These are phyloP conservation scores for Phaeoacremonium minimum DNA, from an alignment of 2,329 filamentous ascomycete species.

Conservation along the genomic window DNA sequence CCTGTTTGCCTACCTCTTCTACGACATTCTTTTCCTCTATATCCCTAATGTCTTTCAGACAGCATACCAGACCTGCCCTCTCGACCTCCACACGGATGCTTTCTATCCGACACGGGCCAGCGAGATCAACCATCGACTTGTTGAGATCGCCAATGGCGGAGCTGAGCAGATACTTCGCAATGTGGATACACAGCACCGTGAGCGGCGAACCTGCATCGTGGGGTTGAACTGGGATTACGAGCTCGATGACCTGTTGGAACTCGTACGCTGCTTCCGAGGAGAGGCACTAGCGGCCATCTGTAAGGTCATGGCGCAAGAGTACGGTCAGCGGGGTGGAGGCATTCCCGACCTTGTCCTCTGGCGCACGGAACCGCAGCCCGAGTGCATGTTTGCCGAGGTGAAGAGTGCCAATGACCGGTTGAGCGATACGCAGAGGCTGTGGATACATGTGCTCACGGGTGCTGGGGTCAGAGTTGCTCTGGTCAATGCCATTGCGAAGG, in stretches of 20 bases:
- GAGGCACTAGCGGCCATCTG: slow-evolving; percentile 78
- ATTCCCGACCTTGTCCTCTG: slow-evolving; percentile 93
- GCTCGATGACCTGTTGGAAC: slow-evolving; percentile 72
- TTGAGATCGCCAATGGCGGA: slow-evolving; percentile 80
- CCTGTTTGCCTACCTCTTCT: slow-evolving; percentile 85
- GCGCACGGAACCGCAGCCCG: slow-evolving; percentile 42
- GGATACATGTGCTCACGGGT: slow-evolving; percentile 88
- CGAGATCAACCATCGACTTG: slow-evolving; percentile 84
- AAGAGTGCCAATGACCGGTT: slow-evolving; percentile 87
- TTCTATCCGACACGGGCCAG: slow-evolving; percentile 84
- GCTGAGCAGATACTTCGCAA: slow-evolving; percentile 62
- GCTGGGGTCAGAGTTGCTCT: slow-evolving; percentile 85
- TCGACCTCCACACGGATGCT: slow-evolving; percentile 88
- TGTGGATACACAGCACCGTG: slow-evolving; percentile 65
- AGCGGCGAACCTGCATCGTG: slow-evolving; percentile 77
- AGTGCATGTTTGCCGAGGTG: slow-evolving; percentile 75
- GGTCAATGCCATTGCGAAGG: slow-evolving; percentile 57
- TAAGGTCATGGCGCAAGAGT: slow-evolving; percentile 94
- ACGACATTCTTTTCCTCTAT: slow-evolving; percentile 87
- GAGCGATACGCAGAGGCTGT: slow-evolving; percentile 92
- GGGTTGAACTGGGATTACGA: slow-evolving; percentile 90
- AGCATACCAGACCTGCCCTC: slow-evolving; percentile 85
- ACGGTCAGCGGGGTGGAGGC: slow-evolving; percentile 77
- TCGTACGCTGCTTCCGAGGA: slow-evolving; percentile 74
- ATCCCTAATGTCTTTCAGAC: slow-evolving; percentile 98